Evolutionary conservation across 1,284 basidiomycete species (phyloP).

Genomic region (Vanrija humicola): DNA sequence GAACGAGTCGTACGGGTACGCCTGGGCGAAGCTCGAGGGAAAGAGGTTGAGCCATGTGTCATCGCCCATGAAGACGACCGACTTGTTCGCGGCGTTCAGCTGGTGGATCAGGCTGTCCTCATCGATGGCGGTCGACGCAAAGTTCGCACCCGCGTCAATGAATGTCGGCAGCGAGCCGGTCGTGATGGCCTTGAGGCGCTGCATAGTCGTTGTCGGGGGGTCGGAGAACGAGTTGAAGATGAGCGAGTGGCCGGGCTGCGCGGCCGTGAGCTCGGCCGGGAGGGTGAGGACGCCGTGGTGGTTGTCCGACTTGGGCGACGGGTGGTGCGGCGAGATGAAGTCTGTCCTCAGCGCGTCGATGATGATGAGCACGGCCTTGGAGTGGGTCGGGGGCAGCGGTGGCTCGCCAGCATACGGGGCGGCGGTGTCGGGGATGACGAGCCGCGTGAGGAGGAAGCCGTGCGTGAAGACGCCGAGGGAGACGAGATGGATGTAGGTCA

Average conservation of each 20-base stretch:
- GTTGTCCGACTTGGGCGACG: conserved; percentile 61
- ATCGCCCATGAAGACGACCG: conserved; percentile 78
- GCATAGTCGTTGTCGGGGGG: conserved; percentile 92
- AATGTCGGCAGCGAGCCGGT: conserved; percentile 96
- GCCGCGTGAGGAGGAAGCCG: conserved; percentile 80
- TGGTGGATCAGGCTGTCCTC: conserved; percentile 79
- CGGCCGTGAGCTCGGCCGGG: conserved; percentile 64
- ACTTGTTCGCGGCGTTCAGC: conserved; percentile 49
- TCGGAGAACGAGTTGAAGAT: conserved; percentile 87
- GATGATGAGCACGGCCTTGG: conserved; percentile 75
- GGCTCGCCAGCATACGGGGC: conserved; percentile 49
- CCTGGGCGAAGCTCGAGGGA: conserved; percentile 68
- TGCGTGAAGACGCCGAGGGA: conserved; percentile 68
- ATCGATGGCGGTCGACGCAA: conserved; percentile 75
- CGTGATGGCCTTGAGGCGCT: conserved; percentile 90
- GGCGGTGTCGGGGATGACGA: conserved; percentile 63
- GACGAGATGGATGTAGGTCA: conserved; percentile 52
- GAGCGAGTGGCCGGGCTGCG: conserved; percentile 67
- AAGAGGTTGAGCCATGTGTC: conserved; percentile 95
- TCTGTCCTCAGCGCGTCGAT: conserved; percentile 94
- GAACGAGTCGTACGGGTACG: conserved; percentile 90
- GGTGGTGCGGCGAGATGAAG: conserved; percentile 69
- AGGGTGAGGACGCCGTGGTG: conserved; percentile 80
- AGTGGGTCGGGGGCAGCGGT: conserved; percentile 59
- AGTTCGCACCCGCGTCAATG: conserved; percentile 87